Conservation (phyloP, 768 basidiomycete genomes). For the Tylopilus cervinicoccineus region DNA sequence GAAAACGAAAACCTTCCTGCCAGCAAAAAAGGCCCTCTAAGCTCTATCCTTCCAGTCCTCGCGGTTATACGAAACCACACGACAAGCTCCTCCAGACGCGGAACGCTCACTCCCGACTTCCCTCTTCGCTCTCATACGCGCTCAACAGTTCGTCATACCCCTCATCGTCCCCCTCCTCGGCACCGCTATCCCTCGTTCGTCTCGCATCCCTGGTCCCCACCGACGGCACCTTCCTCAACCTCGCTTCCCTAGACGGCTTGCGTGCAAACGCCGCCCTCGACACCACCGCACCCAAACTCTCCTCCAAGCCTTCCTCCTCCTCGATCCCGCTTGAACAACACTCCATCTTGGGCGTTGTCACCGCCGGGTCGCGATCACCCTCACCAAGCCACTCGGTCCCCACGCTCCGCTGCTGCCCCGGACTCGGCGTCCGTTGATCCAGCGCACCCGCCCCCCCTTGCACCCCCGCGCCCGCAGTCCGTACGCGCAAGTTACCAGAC, state of each 20-base stretch:
- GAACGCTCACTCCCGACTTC: slow-evolving; percentile 27
- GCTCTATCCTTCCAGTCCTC: not conserved
- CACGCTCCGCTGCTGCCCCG: slow-evolving; percentile 42
- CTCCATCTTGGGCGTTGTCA: slow-evolving; percentile 54
- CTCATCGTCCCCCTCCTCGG: slow-evolving; percentile 73
- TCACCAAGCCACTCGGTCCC: slow-evolving; percentile 53
- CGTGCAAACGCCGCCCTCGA: slow-evolving; percentile 24
- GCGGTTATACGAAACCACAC: not conserved
- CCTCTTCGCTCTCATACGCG: slow-evolving; percentile 78
- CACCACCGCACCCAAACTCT: slow-evolving; percentile 9
- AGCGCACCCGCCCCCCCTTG: not conserved
- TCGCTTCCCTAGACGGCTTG: slow-evolving; percentile 30
- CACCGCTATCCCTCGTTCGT: slow-evolving; percentile 53
- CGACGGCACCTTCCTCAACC: slow-evolving; percentile 44
- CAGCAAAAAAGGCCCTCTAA: not conserved
- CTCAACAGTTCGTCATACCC: slow-evolving; percentile 75
- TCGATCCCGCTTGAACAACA: slow-evolving; percentile 38
- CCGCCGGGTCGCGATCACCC: slow-evolving; percentile 43
- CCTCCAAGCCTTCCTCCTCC: not conserved
- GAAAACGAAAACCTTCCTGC: not conserved
- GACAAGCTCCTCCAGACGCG: too few species aligned
- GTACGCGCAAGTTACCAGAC: slow-evolving; percentile 47
- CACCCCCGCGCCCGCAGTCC: slow-evolving; percentile 13
- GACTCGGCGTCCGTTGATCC: slow-evolving; percentile 38
- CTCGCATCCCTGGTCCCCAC: slow-evolving; percentile 37